phyloP scores from a whole-genome alignment of 805 yeast genomes.

The Blastobotrys americana region DNA sequence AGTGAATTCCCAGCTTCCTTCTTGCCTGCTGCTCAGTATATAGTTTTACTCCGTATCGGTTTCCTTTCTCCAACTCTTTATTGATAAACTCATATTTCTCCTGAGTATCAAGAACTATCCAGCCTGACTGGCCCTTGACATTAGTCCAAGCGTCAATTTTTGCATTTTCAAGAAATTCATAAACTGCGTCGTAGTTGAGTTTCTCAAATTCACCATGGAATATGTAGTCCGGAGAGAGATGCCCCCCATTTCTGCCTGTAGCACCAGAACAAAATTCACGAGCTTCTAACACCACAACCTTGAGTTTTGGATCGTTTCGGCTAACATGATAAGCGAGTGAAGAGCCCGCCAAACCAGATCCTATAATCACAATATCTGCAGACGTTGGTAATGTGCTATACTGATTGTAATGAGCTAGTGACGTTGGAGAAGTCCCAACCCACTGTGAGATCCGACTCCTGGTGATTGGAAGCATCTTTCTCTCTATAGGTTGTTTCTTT shows the following conservation, averaged over 20 bases:
- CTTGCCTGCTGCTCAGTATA: neutral
- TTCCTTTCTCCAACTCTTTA: constrained; percentile 11
- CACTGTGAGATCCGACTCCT: neutral
- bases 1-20: neutral
- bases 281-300: constrained; percentile 36
- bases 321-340: constrained; percentile 34
- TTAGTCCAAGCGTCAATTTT: constrained; percentile 37
- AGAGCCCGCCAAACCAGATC: constrained; percentile 42
- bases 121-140: constrained; percentile 32
- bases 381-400: constrained; percentile 30
- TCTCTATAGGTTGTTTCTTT: no score
- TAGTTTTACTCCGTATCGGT: neutral
- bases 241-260: constrained; percentile 46
- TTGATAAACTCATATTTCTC: constrained; percentile 15
- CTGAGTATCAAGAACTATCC: constrained; percentile 17
- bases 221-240: constrained; percentile 33
- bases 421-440: neutral
- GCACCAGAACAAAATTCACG: constrained; percentile 38
- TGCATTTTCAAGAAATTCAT: constrained; percentile 28
- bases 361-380: constrained; percentile 37
- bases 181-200: constrained; percentile 10
- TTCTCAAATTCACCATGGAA: constrained; percentile 9
- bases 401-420: constrained; percentile 8
- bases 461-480: neutral
- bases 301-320: constrained; percentile 13